Conservation (phyloP, 495 filamentous ascomycete species). For the Sordaria brevicollis region DNA sequence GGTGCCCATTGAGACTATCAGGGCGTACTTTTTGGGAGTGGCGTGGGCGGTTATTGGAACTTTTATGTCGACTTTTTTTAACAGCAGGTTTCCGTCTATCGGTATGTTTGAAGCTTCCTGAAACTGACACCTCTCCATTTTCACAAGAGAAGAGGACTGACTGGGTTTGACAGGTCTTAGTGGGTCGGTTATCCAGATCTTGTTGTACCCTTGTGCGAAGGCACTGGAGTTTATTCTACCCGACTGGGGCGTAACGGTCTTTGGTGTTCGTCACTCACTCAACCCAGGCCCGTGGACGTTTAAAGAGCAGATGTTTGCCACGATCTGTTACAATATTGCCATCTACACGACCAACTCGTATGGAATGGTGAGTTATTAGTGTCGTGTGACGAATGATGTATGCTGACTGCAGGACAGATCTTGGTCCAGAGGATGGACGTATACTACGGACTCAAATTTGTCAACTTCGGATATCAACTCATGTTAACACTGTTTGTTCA, state of each 20-base stretch:
- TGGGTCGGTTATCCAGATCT: conserved; percentile 29
- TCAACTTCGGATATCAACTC: conserved; percentile 27
- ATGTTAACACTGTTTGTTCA: conserved; percentile 29
- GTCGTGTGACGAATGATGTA: background rate
- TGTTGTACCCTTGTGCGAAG: conserved; percentile 28
- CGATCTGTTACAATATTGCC: conserved; percentile 24
- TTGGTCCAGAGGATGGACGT: conserved; percentile 16
- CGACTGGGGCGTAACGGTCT: conserved; percentile 20
- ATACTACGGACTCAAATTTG: conserved; percentile 16
- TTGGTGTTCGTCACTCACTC: conserved; percentile 19
- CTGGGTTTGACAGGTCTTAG: conserved; percentile 13
- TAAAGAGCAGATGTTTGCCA: conserved; percentile 36
- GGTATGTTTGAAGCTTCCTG: conserved; percentile 2
- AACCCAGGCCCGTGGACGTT: conserved; percentile 35
- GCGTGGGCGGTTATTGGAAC: conserved; percentile 24
- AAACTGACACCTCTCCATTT: no score
- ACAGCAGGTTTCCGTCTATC: conserved; percentile 28
- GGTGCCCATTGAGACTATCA: conserved; percentile 26
- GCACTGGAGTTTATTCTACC: conserved; percentile 18
- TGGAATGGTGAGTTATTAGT: conserved; percentile 12
- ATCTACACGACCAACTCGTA: conserved; percentile 24
- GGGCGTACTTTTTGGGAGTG: conserved; percentile 31
- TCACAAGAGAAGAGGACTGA: background rate
- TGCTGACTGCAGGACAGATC: conserved; percentile 8
- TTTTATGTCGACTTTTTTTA: conserved; percentile 31